Conservation (phyloP, 208 protist genomes). For the Crithidia fasciculata region DNA sequence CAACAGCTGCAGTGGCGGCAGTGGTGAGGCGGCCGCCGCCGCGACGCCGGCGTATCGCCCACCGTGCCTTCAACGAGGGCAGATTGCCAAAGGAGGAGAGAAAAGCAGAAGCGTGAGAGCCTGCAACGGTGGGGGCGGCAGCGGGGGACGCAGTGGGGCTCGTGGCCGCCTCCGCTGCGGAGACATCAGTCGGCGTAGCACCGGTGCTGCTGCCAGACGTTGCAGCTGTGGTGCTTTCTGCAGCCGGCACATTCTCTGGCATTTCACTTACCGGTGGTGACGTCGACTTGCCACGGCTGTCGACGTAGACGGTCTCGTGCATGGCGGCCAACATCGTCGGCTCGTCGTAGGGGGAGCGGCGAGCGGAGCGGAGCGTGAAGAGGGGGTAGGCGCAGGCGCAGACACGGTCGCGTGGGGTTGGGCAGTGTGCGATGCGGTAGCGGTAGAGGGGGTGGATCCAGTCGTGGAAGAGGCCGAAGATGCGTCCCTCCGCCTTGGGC, state of each 20-base stretch:
- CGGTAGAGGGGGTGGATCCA: slow-evolving; percentile 40
- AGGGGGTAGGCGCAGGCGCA: slow-evolving; percentile 69
- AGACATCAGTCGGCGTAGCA: too few relatives aligned
- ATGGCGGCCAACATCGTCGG: slow-evolving; percentile 12
- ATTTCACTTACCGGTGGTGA: not conserved
- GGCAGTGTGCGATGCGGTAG: slow-evolving; percentile 47
- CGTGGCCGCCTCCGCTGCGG: not conserved
- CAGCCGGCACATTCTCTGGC: not conserved
- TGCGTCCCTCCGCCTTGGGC: slow-evolving; percentile 20
- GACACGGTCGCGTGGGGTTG: slow-evolving; percentile 30
- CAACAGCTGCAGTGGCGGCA: not conserved
- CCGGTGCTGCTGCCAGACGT: too few relatives aligned
- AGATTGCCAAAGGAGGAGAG: slow-evolving; percentile 25
- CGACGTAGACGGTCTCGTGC: slow-evolving; percentile 22
- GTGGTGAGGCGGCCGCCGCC: not conserved
- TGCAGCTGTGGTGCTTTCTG: too few relatives aligned
- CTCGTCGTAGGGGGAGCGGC: slow-evolving; percentile 49
- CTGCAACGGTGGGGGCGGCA: not conserved
- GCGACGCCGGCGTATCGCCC: slow-evolving; percentile 28
- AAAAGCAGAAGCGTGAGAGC: slow-evolving; percentile 8
- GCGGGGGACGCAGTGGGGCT: not conserved
- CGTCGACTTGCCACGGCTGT: slow-evolving; percentile 8
- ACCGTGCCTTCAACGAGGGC: slow-evolving; percentile 27
- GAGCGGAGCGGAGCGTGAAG: slow-evolving; percentile 59
- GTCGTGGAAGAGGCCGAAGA: slow-evolving; percentile 26